A percentile compares a stretch with the other conserved stretches of the same genome.
Evolutionary conservation across 371 early-diverging fungal species (phyloP).

Genomic region (Thermomucor indicae-seudaticae): DNA sequence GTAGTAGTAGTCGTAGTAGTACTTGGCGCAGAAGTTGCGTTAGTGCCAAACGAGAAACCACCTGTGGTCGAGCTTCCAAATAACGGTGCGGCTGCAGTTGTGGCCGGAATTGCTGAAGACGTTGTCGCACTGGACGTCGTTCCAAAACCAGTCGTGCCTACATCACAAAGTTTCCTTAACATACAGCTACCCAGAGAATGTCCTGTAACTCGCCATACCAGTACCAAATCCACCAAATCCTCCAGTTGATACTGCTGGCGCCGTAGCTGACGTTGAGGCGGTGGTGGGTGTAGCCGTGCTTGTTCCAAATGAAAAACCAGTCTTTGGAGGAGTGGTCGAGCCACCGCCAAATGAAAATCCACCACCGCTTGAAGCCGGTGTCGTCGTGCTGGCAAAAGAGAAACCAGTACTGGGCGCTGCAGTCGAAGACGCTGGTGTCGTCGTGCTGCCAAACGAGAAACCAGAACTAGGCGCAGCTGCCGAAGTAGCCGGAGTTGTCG

Average conservation of each 20-base stretch:
- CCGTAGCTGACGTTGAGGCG: constrained; percentile 1
- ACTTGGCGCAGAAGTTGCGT: neutral
- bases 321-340: neutral
- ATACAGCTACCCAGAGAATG: too few relatives aligned
- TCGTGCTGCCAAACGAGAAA: constrained; percentile 2
- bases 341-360: constrained; percentile 1
- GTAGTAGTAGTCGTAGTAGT: constrained; percentile 6
- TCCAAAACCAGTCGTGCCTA: neutral
- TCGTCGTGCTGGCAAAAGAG: neutral
- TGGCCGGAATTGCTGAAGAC: too few relatives aligned
- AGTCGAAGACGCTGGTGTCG: constrained; percentile 1
- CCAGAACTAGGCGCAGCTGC: neutral
- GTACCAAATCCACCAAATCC: neutral
- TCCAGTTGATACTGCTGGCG: neutral
- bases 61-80: neutral
- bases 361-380: neutral
- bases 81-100: neutral
- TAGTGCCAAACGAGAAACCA: too few relatives aligned
- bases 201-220: too few relatives aligned
- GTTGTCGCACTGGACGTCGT: neutral
- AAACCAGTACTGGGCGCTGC: constrained; percentile 3
- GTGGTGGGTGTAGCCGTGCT: neutral
- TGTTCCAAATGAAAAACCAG: constrained; percentile 3
- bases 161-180: too few relatives aligned
- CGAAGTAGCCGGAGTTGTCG: neutral